Percentiles rank a stretch among this genome's conserved stretches.
These are phyloP conservation scores for Mucor piriformis DNA, from an alignment of 371 early-diverging fungal species.

Conservation along the genomic window DNA sequence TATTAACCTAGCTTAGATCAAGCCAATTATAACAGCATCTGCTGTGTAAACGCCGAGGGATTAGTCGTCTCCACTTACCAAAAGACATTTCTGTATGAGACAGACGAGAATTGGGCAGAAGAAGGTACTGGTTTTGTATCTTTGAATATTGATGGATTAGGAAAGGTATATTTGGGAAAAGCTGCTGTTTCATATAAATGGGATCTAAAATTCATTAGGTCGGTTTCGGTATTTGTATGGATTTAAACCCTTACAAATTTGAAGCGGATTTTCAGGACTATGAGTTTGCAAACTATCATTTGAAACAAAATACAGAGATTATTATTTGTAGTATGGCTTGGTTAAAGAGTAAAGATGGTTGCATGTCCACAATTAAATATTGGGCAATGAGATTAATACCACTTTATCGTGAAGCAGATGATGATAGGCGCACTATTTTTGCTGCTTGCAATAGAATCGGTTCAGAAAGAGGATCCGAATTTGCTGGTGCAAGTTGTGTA, in stretches of 20 bases:
- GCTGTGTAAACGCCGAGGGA: conserved; percentile 59
- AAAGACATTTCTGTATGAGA: conserved; percentile 71
- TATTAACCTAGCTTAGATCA: background rate
- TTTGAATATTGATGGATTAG: conserved; percentile 42
- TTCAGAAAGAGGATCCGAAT: conserved; percentile 56
- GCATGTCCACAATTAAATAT: conserved; percentile 50
- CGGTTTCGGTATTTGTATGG: conserved; percentile 85
- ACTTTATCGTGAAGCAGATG: conserved; percentile 13
- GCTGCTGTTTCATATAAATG: background rate
- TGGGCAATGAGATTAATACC: conserved; percentile 67
- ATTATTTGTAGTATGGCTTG: conserved; percentile 76
- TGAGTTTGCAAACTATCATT: conserved; percentile 75
- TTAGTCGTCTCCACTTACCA: conserved; percentile 61
- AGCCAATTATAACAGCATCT: conserved; percentile 62
- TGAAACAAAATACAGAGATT: conserved; percentile 44
- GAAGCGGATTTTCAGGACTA: conserved; percentile 60
- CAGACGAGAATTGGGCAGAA: conserved; percentile 77
- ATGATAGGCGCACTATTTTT: conserved; percentile 27
- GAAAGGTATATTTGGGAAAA: conserved; percentile 38
- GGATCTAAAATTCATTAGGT: conserved; percentile 39
- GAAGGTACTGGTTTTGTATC: conserved; percentile 71
- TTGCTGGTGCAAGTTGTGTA: conserved; percentile 62
- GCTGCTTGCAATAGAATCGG: conserved; percentile 73
- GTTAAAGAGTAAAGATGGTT: conserved; percentile 43
- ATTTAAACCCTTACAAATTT: conserved; percentile 78